A percentile compares a stretch with the other conserved stretches of the same genome.
Conservation (phyloP, 2,329 filamentous ascomycete species). For the Venturia aucupariae region DNA sequence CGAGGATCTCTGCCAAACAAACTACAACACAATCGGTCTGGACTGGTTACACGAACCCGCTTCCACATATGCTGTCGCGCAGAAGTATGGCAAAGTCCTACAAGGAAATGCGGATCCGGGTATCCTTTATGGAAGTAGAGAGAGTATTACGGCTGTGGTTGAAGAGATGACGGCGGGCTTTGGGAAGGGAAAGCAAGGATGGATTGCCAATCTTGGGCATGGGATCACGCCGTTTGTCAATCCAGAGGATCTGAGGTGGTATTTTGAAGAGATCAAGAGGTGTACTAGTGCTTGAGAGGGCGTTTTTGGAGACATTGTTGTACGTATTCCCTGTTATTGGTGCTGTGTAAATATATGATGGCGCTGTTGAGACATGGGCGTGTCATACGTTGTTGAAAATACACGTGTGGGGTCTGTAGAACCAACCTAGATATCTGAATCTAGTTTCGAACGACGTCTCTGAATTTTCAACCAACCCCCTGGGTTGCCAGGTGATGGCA, state of each 20-base stretch:
- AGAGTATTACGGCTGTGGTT: slow-evolving; percentile 73
- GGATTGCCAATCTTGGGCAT: slow-evolving; percentile 95
- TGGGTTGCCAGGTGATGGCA: too few species aligned
- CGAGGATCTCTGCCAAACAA: slow-evolving; percentile 74
- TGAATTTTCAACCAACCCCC: too few species aligned
- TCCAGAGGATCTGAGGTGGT: slow-evolving; percentile 86
- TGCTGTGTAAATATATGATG: neutral
- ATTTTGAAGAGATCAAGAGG: slow-evolving; percentile 77
- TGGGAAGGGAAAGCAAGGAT: slow-evolving; percentile 71
- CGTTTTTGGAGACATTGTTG: neutral
- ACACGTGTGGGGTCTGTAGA: too few species aligned
- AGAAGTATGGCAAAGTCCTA: slow-evolving; percentile 62
- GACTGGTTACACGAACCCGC: slow-evolving; percentile 92
- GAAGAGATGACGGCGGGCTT: slow-evolving; percentile 85
- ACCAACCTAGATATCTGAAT: too few species aligned
- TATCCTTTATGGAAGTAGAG: slow-evolving; percentile 74
- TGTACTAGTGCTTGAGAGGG: slow-evolving; percentile 10
- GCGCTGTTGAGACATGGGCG: neutral
- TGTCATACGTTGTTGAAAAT: neutral
- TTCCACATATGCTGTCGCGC: slow-evolving; percentile 69
- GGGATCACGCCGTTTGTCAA: slow-evolving; percentile 93
- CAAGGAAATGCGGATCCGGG: slow-evolving; percentile 97
- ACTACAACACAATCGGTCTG: slow-evolving; percentile 87
- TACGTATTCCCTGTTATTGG: neutral
- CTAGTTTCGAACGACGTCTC: too few species aligned